phyloP scores from a whole-genome alignment of 1,284 basidiomycete genomes.

The Spongispora temasekensis region DNA sequence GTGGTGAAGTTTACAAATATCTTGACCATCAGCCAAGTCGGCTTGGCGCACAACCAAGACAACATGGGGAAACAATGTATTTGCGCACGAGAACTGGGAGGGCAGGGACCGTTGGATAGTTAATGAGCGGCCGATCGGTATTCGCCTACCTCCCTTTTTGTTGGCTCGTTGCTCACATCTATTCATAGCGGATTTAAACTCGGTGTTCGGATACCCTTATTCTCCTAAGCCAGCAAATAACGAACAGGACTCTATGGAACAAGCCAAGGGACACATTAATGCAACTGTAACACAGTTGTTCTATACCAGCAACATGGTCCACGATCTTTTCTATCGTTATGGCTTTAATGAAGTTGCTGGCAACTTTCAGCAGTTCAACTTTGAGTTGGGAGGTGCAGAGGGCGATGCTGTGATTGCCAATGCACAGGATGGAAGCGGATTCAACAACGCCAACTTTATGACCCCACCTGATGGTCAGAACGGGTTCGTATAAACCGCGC shows the following conservation, averaged over 20 bases:
- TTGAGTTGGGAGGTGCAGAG: conserved; percentile 84
- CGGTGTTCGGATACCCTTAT: conserved; percentile 73
- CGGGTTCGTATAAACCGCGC: conserved; percentile 36
- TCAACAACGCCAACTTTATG: conserved; percentile 88
- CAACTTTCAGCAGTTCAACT: conserved; percentile 98
- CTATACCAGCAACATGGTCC: conserved; percentile 88
- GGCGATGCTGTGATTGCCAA: conserved; percentile 92
- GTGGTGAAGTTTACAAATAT: background rate
- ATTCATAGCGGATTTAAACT: conserved; percentile 8
- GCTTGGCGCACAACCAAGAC: conserved; percentile 68
- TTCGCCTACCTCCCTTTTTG: background rate
- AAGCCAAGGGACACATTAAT: conserved; percentile 84
- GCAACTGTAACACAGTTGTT: conserved; percentile 87
- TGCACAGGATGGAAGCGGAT: conserved; percentile 92
- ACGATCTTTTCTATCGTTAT: conserved; percentile 77
- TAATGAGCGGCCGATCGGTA: conserved; percentile 76
- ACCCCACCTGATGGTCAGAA: conserved; percentile 72
- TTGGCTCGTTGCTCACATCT: conserved; percentile 1
- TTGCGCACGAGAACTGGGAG: conserved; percentile 89
- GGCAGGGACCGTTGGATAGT: conserved; percentile 73
- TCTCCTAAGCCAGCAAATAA: conserved; percentile 52
- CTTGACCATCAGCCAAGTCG: conserved; percentile 24
- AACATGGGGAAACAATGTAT: conserved; percentile 91
- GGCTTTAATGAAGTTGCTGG: conserved; percentile 91
- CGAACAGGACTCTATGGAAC: conserved; percentile 50